Percentiles rank a stretch among this genome's conserved stretches.
Evolutionary conservation across 371 early-diverging fungal species (phyloP).

Genomic region (Mortierella sp.): DNA sequence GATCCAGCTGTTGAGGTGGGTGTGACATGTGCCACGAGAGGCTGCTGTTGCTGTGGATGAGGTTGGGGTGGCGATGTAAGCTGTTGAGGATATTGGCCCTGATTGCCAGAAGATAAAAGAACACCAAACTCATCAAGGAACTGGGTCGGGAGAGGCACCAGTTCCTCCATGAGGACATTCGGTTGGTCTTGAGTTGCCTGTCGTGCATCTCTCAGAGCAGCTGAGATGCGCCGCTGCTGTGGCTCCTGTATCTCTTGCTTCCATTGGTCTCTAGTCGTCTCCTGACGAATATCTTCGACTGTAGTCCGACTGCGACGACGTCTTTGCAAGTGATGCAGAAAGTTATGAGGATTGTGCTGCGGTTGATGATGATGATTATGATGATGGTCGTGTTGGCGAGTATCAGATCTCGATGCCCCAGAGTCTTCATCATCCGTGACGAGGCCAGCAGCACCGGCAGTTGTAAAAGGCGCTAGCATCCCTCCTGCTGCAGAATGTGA

Average conservation of each 20-base stretch:
- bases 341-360: conserved; percentile 4
- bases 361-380: conserved; percentile 3
- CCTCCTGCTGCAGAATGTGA: conserved; percentile 9
- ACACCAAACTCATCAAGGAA: conserved; percentile 14
- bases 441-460: too few relatives aligned
- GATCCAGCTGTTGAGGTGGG: conserved; percentile 17
- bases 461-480: neutral
- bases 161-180: conserved; percentile 16
- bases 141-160: conserved; percentile 29
- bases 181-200: conserved; percentile 22
- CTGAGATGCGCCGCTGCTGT: conserved; percentile 14
- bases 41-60: conserved; percentile 7
- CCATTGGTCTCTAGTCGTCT: neutral
- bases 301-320: conserved; percentile 32
- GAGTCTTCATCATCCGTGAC: conserved; percentile 48
- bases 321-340: conserved; percentile 15
- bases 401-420: conserved; percentile 11
- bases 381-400: neutral
- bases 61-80: too few relatives aligned
- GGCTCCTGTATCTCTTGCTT: neutral
- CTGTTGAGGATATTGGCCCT: neutral
- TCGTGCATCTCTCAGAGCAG: conserved; percentile 25
- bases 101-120: neutral
- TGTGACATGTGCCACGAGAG: conserved; percentile 5
- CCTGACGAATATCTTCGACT: conserved; percentile 13